phyloP scores from a whole-genome alignment of 768 basidiomycete genomes.

The Panaeolus cyanescens region DNA sequence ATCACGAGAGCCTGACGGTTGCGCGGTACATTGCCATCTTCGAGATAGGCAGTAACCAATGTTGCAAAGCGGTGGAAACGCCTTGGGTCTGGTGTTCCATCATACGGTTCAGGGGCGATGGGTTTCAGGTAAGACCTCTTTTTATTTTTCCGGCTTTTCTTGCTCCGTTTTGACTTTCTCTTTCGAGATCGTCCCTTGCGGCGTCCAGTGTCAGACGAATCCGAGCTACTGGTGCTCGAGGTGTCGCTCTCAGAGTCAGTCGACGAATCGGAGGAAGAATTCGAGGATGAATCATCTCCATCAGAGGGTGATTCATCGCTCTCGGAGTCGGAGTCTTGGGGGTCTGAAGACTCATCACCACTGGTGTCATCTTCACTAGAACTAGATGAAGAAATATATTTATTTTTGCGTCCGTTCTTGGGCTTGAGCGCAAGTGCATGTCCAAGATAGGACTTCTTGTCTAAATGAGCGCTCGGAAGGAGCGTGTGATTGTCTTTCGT shows the following conservation, averaged over 20 bases:
- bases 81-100: conserved; percentile 21
- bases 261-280: not conserved
- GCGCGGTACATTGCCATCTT: conserved; percentile 15
- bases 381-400: no score
- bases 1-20: conserved; percentile 19
- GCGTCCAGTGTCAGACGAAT: not conserved
- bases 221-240: not conserved
- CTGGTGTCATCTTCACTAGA: no score
- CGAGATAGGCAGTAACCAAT: conserved; percentile 22
- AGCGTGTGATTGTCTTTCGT: no score
- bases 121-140: conserved; percentile 17
- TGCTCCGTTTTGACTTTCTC: not conserved
- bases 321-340: not conserved
- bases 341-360: not conserved
- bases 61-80: conserved; percentile 25
- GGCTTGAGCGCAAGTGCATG: no score
- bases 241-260: not conserved
- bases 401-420: no score
- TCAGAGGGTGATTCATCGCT: not conserved
- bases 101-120: conserved; percentile 21
- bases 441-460: no score
- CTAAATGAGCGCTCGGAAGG: no score
- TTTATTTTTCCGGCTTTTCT: not conserved
- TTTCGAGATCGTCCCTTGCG: not conserved
- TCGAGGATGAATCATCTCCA: no score